A percentile compares a stretch with the other conserved stretches of the same genome.
phyloP scores from a whole-genome alignment of 176 grass and related monocot species.

The Lolium multiflorum region DNA sequence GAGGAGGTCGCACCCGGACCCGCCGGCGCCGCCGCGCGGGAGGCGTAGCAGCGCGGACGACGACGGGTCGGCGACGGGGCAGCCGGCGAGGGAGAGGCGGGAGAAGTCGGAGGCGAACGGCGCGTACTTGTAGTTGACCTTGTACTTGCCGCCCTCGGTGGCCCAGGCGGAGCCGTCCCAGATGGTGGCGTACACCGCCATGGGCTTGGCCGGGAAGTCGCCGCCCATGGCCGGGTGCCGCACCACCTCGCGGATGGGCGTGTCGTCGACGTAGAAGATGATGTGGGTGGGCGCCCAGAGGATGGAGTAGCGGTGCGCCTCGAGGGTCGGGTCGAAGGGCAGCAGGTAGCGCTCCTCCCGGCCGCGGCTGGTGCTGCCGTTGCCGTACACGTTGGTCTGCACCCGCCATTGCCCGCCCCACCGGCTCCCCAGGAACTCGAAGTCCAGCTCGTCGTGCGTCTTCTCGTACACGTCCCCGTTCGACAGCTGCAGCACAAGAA shows the following conservation, averaged over 20 bases:
- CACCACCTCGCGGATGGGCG: constrained; percentile 75
- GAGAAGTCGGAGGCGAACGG: constrained; percentile 69
- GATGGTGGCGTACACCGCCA: constrained; percentile 83
- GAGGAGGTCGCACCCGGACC: constrained; percentile 38
- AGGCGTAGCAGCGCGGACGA: constrained; percentile 23
- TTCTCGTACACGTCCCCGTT: constrained; percentile 89
- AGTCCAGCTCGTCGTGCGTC: constrained; percentile 93
- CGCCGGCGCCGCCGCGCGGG: not conserved
- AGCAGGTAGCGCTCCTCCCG: constrained; percentile 92
- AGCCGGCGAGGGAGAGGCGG: constrained; percentile 51
- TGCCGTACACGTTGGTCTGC: constrained; percentile 94
- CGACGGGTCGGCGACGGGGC: constrained; percentile 50
- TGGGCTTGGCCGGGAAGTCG: constrained; percentile 83
- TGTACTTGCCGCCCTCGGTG: constrained; percentile 81
- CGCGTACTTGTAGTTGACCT: constrained; percentile 88
- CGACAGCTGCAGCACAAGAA: constrained; percentile 87
- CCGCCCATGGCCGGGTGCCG: constrained; percentile 71
- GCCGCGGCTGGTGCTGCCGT: constrained; percentile 82
- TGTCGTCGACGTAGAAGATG: constrained; percentile 83
- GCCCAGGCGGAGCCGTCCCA: constrained; percentile 89
- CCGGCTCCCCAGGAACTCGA: constrained; percentile 86
- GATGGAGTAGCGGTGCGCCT: constrained; percentile 71
- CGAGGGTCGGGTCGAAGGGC: constrained; percentile 75
- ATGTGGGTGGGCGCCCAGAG: constrained; percentile 76
- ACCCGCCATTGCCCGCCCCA: constrained; percentile 82